phyloP scores from a whole-genome alignment of 306 rosid species.

The Acmispon strigosus region DNA sequence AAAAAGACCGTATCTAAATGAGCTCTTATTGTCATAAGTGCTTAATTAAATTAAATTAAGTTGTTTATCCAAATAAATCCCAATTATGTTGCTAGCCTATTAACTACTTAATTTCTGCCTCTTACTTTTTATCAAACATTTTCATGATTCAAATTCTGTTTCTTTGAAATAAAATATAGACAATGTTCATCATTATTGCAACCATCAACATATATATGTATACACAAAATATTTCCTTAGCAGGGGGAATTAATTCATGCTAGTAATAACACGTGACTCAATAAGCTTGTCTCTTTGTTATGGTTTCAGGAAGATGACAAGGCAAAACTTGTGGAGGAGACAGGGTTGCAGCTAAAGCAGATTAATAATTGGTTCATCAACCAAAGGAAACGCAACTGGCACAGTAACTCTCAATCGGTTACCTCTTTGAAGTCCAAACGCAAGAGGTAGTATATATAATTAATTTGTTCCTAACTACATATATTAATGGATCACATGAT shows the following conservation, averaged over 20 bases:
- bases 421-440: constrained; percentile 97
- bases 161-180: background rate
- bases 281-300: background rate
- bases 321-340: constrained; percentile 97
- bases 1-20: too few relatives aligned
- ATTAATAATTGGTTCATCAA: constrained; percentile 98
- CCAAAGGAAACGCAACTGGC: constrained; percentile 98
- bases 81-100: background rate
- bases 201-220: background rate
- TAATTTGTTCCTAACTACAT: background rate
- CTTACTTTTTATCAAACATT: background rate
- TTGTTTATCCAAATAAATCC: background rate
- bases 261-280: background rate
- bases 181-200: background rate
- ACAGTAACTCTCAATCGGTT: constrained; percentile 87
- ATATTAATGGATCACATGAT: background rate
- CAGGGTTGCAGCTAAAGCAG: constrained; percentile 98
- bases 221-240: background rate
- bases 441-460: constrained; percentile 51
- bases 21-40: too few relatives aligned
- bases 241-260: too few relatives aligned
- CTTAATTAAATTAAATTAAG: too few relatives aligned
- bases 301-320: constrained; percentile 87
- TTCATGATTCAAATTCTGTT: background rate
- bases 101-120: background rate